phyloP scores from a whole-genome alignment of 192 early-diverging fungal species.

The Phlyctochytrium planicorne region DNA sequence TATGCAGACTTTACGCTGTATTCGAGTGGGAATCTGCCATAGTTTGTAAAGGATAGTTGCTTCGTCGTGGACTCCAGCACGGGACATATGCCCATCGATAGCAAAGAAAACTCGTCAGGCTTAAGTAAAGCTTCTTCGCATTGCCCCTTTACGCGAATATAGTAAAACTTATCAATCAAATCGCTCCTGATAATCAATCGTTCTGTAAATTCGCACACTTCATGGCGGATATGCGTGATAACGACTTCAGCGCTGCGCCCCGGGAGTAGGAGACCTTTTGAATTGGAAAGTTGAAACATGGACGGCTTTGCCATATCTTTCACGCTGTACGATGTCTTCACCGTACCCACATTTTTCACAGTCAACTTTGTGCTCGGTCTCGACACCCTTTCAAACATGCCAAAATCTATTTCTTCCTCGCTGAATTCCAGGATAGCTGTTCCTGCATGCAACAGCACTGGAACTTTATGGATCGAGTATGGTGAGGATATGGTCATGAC shows the following conservation, averaged over 20 bases:
- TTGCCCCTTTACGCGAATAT: slow-evolving; percentile 47
- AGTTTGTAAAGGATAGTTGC: slow-evolving; percentile 49
- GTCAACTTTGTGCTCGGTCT: slow-evolving; percentile 40
- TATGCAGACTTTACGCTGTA: slow-evolving; percentile 50
- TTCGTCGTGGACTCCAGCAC: slow-evolving; percentile 54
- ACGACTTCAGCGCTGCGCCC: slow-evolving; percentile 40
- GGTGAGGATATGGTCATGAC: slow-evolving; percentile 56
- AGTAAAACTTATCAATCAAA: slow-evolving; percentile 54
- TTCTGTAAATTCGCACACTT: slow-evolving; percentile 53
- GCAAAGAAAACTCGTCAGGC: slow-evolving; percentile 55
- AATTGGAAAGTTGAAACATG: slow-evolving; percentile 49
- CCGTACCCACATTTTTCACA: slow-evolving; percentile 54
- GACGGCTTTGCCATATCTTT: slow-evolving; percentile 49
- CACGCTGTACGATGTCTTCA: slow-evolving; percentile 53
- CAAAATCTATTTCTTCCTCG: slow-evolving; percentile 51
- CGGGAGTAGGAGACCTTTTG: slow-evolving; percentile 48
- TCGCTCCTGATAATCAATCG: slow-evolving; percentile 52
- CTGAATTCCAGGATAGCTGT: slow-evolving; percentile 52
- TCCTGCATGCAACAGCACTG: slow-evolving; percentile 57
- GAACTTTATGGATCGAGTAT: slow-evolving; percentile 57
- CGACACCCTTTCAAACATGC: slow-evolving; percentile 61
- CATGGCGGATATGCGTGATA: slow-evolving; percentile 48
- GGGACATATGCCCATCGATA: slow-evolving; percentile 61
- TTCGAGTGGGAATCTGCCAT: slow-evolving; percentile 54
- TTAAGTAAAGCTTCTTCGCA: slow-evolving; percentile 63